Base-by-base conservation (phyloP, 257 asterid species). In the Solanum chmielewskii region DNA sequence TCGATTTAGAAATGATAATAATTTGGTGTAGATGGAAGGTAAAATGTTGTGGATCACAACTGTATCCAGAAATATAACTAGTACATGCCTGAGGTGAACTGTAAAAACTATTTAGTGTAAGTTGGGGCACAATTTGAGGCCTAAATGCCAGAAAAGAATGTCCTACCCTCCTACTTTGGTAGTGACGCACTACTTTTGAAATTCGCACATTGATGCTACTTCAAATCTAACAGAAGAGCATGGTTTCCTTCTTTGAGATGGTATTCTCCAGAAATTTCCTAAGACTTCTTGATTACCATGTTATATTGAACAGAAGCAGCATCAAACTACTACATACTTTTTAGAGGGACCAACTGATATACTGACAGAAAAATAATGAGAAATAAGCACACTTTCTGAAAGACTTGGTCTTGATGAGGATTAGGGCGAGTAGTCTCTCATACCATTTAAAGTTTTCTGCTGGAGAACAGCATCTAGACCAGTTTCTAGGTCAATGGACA, bases 391-490 rank as follows among this genome's bases (percentile, higher is more conserved):
- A 86, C 44, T 69, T 20, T 86, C 68, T 73, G 60, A 70, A 23
- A 73, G 16, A 78, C 41, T 15, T 9, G 84, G 84, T 27, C 84
- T 45, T 27, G 59, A 78, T 78, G 42, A 78, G 84, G 42, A 56
- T 86, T 33, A 35, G 35, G 82, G 42, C 52, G 15, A 39, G 59
- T 37, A 66, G 68, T 44, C 76, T 77, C 45, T n/a, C 90, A 41
- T 92, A 93, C 99, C 96, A 80, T 82, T 86, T 64, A 93, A 88
- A 89, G 90, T 83, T 90, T 93, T 91, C 87, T 92, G 98, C 52
- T 31, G 91, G 37, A 96, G 93, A 88, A 92, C 94, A 59, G 91
- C 89, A 90, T 92, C 93, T 59, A 96, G 88, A 64, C 95, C 98
- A 52, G 96, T 90, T 90, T 90, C 95, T 86, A 95, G 86, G 88